Base-by-base conservation (phyloP, 768 basidiomycete species). In the Leccinum truebloodii region DNA sequence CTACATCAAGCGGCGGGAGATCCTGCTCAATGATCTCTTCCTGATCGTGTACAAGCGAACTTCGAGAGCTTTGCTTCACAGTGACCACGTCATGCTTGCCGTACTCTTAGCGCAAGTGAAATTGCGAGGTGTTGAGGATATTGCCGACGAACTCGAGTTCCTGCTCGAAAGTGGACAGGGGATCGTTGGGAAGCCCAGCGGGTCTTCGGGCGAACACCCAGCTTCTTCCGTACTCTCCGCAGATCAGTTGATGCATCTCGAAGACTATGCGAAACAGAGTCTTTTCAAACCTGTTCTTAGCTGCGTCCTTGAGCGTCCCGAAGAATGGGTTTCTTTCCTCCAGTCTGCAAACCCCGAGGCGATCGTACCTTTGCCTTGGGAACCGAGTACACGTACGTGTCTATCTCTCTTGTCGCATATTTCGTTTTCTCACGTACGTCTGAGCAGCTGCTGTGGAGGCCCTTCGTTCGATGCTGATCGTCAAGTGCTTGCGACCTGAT, bases 401-500 rank as follows among this genome's bases (percentile, higher is more conserved):
- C 44, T 39, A 46, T 18, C 13, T 30, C 28, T 41, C 30, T 35
- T 35, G 22, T 53, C 20, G 8, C 52, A 16, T n/a, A n/a, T n/a
- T n/a, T n/a, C n/a, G n/a, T n/a, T n/a, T 62, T 37, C 55, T 72
- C 28, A 30, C 8, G 22, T 30, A 73, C 57, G 49, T 62, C 44
- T 48, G 64, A 58, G 18, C 50, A 90, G 94, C 85, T 64, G 84
- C 89, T 54, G 77, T 88, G 46, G 85, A 89, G 63, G 88, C 90
- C 14, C 85, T 93, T 61, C 87, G 93, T 22, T 79, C 84, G 22
- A 80, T 94, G 59, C 78, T 94, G 26, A 75, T 97, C 60, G 83
- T 96, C 74, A 95, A 95, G 75, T 96, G 90, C 73, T 81, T 99
- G 73, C 86, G 96, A 52, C 95, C 96, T 7, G 96, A 98, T 75